Base-by-base conservation (phyloP, 139 green algal genomes). In the Tetradesmus obliquus region DNA sequence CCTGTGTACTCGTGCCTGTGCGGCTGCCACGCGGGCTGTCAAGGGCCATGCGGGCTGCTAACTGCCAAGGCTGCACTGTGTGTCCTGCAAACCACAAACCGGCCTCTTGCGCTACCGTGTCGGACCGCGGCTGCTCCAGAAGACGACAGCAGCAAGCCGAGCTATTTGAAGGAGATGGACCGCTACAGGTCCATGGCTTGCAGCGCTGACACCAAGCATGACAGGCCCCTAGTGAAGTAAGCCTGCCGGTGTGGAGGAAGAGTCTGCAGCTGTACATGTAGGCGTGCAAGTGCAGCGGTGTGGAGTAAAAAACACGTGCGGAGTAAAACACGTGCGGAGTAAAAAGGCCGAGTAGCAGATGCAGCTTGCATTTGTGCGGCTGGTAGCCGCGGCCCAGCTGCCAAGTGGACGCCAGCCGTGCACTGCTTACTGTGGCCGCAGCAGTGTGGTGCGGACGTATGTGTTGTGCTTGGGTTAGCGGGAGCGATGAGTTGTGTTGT, bases 171-270 rank as follows among this genome's bases (percentile, higher is more conserved):
- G 55, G 94, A 96, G 58, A 94, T 96, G 91, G 88, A 96, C 62
- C 88, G 93, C 3, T 96, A 94, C 72, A 88, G 87, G 3, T 66
- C 90, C 6, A 86, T 92, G 74, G 74, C 86, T 6, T 95, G 93
- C 45, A 89, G 91, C 9, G 57, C 72, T 2, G 86, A 94, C 71
- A 91, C 79, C 53, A 94, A 95, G 84, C 85, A 93, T 13, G 92
- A 93, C n/a, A 79, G 94, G 19, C 94, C 94, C 0, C 74, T 96
- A 53, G 94, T 96, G 51, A 96, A 96, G 91, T 96, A 9, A 91
- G 60, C 60, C 60, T 13, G 10, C 10, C 60, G 13, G 10, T 72
- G 60, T 72, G 10, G 53, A 13, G 19, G 74, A 9, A 82, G 74
- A 20, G 13, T 12, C 19, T 82, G 17, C 20, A 82, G 79, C 15